Evolutionary conservation across 208 protist species (phyloP).

Genomic region (Giardia muris): DNA sequence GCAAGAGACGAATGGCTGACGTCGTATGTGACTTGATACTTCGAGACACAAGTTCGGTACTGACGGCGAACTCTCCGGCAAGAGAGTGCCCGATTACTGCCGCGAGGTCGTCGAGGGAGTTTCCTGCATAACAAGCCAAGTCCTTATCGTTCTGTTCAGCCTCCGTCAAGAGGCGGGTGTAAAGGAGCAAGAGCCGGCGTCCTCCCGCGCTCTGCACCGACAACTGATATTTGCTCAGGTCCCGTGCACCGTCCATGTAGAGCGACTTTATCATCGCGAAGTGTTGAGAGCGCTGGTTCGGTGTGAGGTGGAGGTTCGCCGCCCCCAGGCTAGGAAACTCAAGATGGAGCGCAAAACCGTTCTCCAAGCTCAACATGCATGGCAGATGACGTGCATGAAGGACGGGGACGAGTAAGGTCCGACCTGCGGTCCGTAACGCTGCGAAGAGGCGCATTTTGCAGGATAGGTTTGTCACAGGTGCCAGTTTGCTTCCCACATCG

Average conservation of each 20-base stretch:
- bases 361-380: background rate
- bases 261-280: background rate
- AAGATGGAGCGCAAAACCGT: background rate
- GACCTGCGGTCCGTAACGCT: background rate
- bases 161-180: background rate
- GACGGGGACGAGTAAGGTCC: background rate
- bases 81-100: background rate
- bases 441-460: background rate
- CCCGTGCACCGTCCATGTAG: background rate
- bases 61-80: background rate
- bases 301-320: background rate
- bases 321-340: background rate
- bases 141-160: background rate
- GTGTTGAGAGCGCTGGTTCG: background rate
- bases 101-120: background rate
- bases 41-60: background rate
- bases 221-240: background rate
- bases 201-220: background rate
- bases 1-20: background rate
- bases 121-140: background rate
- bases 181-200: background rate
- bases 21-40: background rate
- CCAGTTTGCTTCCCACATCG: background rate
- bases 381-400: background rate
- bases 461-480: background rate